These are phyloP conservation scores for Phytopythium litorale DNA, from an alignment of 352 stramenopile genomes.

Conservation along the genomic window DNA sequence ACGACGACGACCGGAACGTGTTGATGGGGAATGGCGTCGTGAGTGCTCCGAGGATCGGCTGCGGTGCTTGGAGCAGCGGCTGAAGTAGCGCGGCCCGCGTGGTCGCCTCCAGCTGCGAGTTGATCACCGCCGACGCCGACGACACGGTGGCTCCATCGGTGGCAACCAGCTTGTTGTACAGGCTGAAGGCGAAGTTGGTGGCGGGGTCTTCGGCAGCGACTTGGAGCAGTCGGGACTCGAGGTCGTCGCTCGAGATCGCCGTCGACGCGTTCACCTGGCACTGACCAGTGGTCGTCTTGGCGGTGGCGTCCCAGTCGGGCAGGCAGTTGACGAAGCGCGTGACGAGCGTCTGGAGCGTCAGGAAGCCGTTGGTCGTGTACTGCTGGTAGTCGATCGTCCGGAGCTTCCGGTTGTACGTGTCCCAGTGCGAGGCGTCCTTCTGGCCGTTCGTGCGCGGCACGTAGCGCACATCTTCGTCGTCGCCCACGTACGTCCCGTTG, in stretches of 20 bases:
- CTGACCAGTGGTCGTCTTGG: slow-evolving; percentile 20
- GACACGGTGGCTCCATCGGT: background rate
- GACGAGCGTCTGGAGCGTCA: slow-evolving; percentile 20
- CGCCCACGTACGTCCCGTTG: slow-evolving; percentile 37
- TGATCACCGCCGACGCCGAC: background rate
- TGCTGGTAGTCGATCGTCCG: slow-evolving; percentile 33
- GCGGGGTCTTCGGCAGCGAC: background rate
- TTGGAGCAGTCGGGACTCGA: slow-evolving; percentile 2
- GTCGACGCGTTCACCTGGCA: slow-evolving; percentile 4
- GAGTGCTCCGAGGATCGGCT: slow-evolving; percentile 29
- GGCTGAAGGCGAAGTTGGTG: slow-evolving; percentile 2
- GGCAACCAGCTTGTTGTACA: background rate
- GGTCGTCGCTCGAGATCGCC: background rate
- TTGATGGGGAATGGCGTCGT: slow-evolving; percentile 38
- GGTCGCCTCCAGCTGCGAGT: slow-evolving; percentile 10
- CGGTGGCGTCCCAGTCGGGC: slow-evolving; percentile 37
- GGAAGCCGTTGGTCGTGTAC: slow-evolving; percentile 38
- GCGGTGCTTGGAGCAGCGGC: slow-evolving; percentile 34
- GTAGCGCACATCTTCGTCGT: slow-evolving; percentile 2
- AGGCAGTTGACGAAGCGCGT: slow-evolving; percentile 58
- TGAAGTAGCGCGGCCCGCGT: slow-evolving; percentile 19
- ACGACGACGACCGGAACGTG: slow-evolving; percentile 32
- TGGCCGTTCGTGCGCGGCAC: slow-evolving; percentile 1
- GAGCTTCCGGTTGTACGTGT: background rate
- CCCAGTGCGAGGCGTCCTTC: slow-evolving; percentile 2